Evolutionary conservation across 1,284 basidiomycete genomes (phyloP), one percentile per base, ranked within the genome.

Genomic region (Microbotryum lychnidis-dioicae): DNA sequence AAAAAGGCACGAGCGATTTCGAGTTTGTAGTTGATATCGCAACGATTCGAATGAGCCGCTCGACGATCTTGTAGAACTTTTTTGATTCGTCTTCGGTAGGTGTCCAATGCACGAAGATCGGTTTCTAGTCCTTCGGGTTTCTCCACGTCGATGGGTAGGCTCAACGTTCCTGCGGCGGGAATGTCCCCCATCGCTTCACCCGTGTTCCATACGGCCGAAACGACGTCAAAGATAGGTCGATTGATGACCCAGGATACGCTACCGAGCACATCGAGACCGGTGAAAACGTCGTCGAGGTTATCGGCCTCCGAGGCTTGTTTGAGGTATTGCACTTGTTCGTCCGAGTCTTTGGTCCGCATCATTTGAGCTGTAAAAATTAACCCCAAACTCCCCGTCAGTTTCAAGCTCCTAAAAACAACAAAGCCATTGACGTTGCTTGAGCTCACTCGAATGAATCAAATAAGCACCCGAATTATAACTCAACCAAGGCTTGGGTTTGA

Each of bases 1-100:
- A 91, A 76, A 80, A 91, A 93, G 86, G 92, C 86, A 61, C 90
- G 82, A 2, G 94, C 94, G 71, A 98, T 96, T 76, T 97, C 94
- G 62, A 98, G 84, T 76, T 93, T 97, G 77, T 98, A 98, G 76
- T 97, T 97, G 65, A 93, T 85, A 73, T 83, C 89, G 76, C 93
- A 97, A 51, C 94, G 81, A 63, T 92, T 88, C 20, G 87, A 89
- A 76, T 97, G 94, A 69, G 87, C 88, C 70, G 84, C 85, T 21
- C 86, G 83, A 75, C 85, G 87, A 23, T 77, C 78, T 68, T 84
- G 79, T n/a, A 80, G 75, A 71, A 83, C 84, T 31, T 76, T 73
- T 75, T 84, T 87, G 69, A 87, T 77, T 33, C 82, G 79, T 57
- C 79, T 76, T 27, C 86, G 70, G 72, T 86, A 88, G 8, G 83